Percentiles rank a stretch among this genome's conserved stretches.
phyloP scores from a whole-genome alignment of 345 rosid genomes.

The Acer campestre region DNA sequence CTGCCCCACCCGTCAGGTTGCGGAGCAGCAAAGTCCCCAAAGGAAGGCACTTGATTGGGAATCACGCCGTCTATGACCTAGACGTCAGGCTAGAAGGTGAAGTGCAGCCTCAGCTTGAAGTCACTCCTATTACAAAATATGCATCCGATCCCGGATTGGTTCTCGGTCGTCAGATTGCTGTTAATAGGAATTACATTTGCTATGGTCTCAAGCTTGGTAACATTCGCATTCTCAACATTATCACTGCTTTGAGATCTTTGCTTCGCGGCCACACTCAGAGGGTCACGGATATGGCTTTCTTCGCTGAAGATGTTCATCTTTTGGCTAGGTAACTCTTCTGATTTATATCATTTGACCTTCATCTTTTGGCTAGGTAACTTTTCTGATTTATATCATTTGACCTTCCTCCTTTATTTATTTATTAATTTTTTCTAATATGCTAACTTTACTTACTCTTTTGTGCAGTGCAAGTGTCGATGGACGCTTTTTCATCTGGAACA shows the following conservation, averaged over 20 bases:
- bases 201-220: slow-evolving; percentile 76
- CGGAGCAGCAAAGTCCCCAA: slow-evolving; percentile 60
- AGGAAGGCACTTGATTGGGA: slow-evolving; percentile 60
- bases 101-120: slow-evolving; percentile 74
- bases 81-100: slow-evolving; percentile 61
- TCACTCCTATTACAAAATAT: slow-evolving; percentile 78
- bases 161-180: slow-evolving; percentile 80
- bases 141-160: slow-evolving; percentile 66
- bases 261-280: slow-evolving; percentile 73
- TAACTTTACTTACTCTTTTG: slow-evolving; percentile 5
- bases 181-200: slow-evolving; percentile 71
- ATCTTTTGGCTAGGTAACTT: slow-evolving; percentile 67
- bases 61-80: slow-evolving; percentile 51
- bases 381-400: slow-evolving; percentile 1
- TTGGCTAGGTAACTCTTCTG: slow-evolving; percentile 56
- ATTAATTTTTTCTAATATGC: not conserved
- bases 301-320: slow-evolving; percentile 85
- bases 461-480: slow-evolving; percentile 72
- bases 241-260: slow-evolving; percentile 73
- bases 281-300: slow-evolving; percentile 80
- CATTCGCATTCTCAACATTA: slow-evolving; percentile 73
- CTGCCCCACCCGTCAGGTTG: slow-evolving; percentile 40
- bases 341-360: not conserved
- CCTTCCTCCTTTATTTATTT: not conserved
- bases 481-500: slow-evolving; percentile 61